Conservation (phyloP, 1,139 yeast genomes). For the Tardiomyces depauwii region DNA sequence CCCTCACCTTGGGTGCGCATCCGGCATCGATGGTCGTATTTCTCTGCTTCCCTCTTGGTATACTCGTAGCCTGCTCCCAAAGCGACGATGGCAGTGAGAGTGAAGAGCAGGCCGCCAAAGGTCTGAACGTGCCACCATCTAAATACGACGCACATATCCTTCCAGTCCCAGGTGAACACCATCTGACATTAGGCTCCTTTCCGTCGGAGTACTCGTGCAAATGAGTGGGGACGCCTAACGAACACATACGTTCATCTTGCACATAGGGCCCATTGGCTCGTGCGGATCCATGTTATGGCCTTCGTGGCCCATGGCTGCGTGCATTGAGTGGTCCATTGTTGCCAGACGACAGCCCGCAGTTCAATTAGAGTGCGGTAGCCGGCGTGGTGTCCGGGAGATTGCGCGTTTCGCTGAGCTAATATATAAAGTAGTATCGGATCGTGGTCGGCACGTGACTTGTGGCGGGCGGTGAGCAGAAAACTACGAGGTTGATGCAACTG, state of each 20-base stretch:
- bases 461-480: too few relatives aligned
- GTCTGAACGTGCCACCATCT: conserved; percentile 70
- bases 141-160: conserved; percentile 60
- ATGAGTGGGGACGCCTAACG: too few relatives aligned
- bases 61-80: conserved; percentile 52
- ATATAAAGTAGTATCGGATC: too few relatives aligned
- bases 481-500: too few relatives aligned
- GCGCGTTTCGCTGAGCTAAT: too few relatives aligned
- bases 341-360: neutral
- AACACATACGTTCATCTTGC: neutral
- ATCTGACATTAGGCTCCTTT: conserved; percentile 26
- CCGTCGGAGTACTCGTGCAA: too few relatives aligned
- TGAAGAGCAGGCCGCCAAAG: conserved; percentile 37
- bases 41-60: conserved; percentile 11
- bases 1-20: neutral
- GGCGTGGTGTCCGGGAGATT: too few relatives aligned
- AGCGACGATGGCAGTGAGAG: conserved; percentile 39
- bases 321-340: conserved; percentile 1
- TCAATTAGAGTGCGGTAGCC: too few relatives aligned
- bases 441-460: too few relatives aligned
- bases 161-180: conserved; percentile 77
- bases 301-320: conserved; percentile 25
- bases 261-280: neutral
- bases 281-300: conserved; percentile 10
- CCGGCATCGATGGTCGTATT: neutral